A percentile compares a stretch with the other conserved stretches of the same genome.
phyloP scores from a whole-genome alignment of 352 stramenopile genomes.

The Globisporangium spinosum region DNA sequence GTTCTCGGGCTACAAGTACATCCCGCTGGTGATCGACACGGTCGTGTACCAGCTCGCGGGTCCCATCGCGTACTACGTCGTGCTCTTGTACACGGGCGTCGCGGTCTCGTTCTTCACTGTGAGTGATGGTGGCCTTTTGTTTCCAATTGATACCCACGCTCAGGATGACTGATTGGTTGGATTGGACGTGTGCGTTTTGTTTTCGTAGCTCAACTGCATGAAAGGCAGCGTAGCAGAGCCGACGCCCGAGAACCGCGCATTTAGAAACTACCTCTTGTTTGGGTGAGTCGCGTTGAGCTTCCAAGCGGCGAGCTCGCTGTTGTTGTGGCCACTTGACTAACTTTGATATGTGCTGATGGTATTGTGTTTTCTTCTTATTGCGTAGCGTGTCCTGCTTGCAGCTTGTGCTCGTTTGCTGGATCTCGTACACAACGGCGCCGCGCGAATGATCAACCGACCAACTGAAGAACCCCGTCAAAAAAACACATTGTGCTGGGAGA shows the following conservation, averaged over 20 bases:
- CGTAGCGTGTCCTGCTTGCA: conserved; percentile 76
- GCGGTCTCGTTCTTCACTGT: conserved; percentile 95
- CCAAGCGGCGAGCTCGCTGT: background rate
- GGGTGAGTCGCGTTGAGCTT: conserved; percentile 37
- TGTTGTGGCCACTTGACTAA: background rate
- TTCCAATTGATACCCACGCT: background rate
- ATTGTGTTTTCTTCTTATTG: background rate
- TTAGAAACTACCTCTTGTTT: conserved; percentile 86
- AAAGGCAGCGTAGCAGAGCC: conserved; percentile 80
- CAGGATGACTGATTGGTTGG: background rate
- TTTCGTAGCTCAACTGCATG: conserved; percentile 79
- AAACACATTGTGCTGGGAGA: background rate
- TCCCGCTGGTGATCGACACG: conserved; percentile 94
- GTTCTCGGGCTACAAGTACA: conserved; percentile 99
- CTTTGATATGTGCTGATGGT: background rate
- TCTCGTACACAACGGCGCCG: conserved; percentile 79
- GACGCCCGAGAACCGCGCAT: conserved; percentile 64
- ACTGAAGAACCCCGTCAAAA: background rate
- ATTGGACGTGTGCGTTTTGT: background rate
- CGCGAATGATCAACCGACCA: conserved; percentile 27
- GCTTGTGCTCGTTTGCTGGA: conserved; percentile 79
- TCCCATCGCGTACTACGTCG: conserved; percentile 89
- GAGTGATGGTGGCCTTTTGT: conserved; percentile 17
- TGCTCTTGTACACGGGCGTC: conserved; percentile 91
- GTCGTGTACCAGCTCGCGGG: conserved; percentile 85